phyloP scores from a whole-genome alignment of 2,329 filamentous ascomycete species.

The Talaromyces piceae region DNA sequence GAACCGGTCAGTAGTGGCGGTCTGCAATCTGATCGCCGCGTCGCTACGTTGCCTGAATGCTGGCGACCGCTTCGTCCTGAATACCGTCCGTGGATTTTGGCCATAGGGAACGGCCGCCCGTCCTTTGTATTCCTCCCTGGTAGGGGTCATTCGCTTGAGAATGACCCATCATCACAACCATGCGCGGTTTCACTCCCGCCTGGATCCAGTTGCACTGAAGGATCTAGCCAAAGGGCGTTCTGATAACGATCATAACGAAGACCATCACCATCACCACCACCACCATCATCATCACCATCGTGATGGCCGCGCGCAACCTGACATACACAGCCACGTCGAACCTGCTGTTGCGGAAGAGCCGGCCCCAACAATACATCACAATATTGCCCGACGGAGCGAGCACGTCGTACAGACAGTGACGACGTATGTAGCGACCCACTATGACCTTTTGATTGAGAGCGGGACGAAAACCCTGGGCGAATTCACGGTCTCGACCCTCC shows the following conservation, averaged over 20 bases:
- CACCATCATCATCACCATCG: background rate
- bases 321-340: background rate
- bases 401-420: conserved; percentile 12
- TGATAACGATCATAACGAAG: background rate
- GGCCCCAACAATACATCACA: background rate
- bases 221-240: background rate
- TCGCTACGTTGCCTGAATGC: conserved; percentile 1
- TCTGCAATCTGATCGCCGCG: background rate
- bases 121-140: background rate
- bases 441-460: conserved; percentile 17
- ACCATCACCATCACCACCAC: background rate
- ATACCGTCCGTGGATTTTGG: background rate
- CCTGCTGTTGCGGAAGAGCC: background rate
- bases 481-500: conserved; percentile 18
- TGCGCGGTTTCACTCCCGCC: conserved; percentile 4
- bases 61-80: conserved; percentile 1
- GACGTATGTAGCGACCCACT: conserved; percentile 16
- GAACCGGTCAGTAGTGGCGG: background rate
- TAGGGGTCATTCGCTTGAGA: conserved; percentile 8
- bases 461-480: conserved; percentile 15
- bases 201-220: conserved; percentile 5
- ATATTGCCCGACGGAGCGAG: conserved; percentile 1
- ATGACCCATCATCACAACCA: conserved; percentile 13
- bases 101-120: background rate
- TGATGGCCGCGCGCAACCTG: background rate